phyloP scores from a whole-genome alignment of 1,139 yeast species.

The Arxiozyma telluris region DNA sequence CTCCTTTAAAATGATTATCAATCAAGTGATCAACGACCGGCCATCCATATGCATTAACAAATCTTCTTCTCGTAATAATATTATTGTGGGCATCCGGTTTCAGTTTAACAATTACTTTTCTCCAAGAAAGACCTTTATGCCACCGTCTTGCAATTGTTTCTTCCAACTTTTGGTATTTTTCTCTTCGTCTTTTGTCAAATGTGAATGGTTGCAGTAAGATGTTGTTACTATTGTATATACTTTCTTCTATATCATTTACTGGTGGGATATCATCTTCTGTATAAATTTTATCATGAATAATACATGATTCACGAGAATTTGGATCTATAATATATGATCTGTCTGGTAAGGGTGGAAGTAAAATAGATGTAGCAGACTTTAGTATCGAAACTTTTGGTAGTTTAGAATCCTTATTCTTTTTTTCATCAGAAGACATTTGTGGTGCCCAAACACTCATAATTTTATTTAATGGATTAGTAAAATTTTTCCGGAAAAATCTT shows the following conservation, averaged over 20 bases:
- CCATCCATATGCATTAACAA: slow-evolving; percentile 97
- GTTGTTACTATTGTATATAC: slow-evolving; percentile 15
- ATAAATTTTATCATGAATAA: slow-evolving; percentile 77
- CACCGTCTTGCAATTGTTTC: slow-evolving; percentile 82
- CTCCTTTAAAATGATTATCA: slow-evolving; percentile 44
- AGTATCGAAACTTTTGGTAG: slow-evolving; percentile 68
- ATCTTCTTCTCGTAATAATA: slow-evolving; percentile 78
- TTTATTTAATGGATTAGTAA: slow-evolving; percentile 27
- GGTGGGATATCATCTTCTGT: slow-evolving; percentile 57
- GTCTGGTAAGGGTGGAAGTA: slow-evolving; percentile 85
- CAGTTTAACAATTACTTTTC: slow-evolving; percentile 79
- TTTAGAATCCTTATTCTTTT: slow-evolving; percentile 12
- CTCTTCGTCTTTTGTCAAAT: slow-evolving; percentile 33
- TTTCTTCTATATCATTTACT: slow-evolving; percentile 8
- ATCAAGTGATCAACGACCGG: slow-evolving; percentile 81
- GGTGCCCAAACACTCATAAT: slow-evolving; percentile 27
- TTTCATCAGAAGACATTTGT: slow-evolving; percentile 17
- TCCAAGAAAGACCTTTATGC: slow-evolving; percentile 80
- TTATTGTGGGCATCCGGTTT: slow-evolving; percentile 96
- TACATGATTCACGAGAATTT: slow-evolving; percentile 38
- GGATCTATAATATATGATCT: slow-evolving; percentile 60
- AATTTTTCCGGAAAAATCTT: slow-evolving; percentile 19
- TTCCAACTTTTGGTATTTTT: slow-evolving; percentile 35
- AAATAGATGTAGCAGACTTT: slow-evolving; percentile 71
- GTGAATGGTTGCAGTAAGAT: slow-evolving; percentile 20